Evolutionary conservation across 2,329 filamentous ascomycete species (phyloP), one percentile per base, ranked within the genome.

Genomic region (Westerdykella ornata): DNA sequence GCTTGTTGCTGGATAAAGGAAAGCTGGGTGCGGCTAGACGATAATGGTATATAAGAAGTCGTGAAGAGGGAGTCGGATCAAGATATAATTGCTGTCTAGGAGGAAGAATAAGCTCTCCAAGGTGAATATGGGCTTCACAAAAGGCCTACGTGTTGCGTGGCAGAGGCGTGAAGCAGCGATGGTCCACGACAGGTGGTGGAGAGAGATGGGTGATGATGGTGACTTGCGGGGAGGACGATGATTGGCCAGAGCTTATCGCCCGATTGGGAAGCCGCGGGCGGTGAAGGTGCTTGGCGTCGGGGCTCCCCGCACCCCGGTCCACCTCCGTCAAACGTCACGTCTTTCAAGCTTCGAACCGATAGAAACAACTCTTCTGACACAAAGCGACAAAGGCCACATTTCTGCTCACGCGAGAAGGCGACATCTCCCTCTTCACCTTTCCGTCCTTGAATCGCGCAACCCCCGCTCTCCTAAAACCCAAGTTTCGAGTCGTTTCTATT

Each of bases 181-280:
- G 44, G 41, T 44, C 38, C 42, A 46, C 11, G 42, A 42, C 41
- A 45, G 42, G 46, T 42, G 38, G 30, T 26, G 28, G 15, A 35
- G 28, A 16, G 18, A 33, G 14, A 33, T 45, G 35, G 50, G 47
- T 43, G 44, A n/a, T n/a, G n/a, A n/a, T n/a, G 50, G 48, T 57
- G 52, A 54, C 54, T 47, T 15, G 52, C 47, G 56, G 50, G 52
- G 52, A 40, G 38, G 14, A 22, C 35, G 34, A 16, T 52, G 49
- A 52, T 52, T 52, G 49, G 49, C 20, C 8, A 19, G 47, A 33
- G 48, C 55, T 62, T 62, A 63, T 61, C 59, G 47, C 46, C 51
- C 52, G 43, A 51, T 52, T 49, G 49, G 53, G 53, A 52, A 57
- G 48, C 50, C 56, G 46, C 54, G 44, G 48, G 48, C 43, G 42